These are phyloP conservation scores for Salvia splendens DNA, from an alignment of 257 asterid species.

Conservation along the genomic window DNA sequence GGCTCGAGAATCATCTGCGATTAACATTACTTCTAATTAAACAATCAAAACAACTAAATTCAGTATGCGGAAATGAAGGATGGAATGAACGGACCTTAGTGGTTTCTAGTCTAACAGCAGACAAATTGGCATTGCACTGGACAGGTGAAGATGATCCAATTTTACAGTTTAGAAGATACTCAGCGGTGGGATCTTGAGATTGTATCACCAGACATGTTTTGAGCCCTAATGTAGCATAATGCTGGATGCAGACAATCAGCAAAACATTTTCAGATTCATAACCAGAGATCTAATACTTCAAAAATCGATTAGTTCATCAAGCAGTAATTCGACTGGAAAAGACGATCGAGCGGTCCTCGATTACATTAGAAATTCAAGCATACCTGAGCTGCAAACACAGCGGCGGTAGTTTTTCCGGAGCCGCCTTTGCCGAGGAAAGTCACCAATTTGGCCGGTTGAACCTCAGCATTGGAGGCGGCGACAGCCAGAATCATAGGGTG, in stretches of 20 bases:
- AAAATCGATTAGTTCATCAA: not conserved
- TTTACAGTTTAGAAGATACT: conserved; percentile 72
- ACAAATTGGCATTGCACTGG: conserved; percentile 58
- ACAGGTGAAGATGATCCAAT: conserved; percentile 72
- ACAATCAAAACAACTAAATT: conserved; percentile 24
- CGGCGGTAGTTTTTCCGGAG: conserved; percentile 87
- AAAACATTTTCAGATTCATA: not conserved
- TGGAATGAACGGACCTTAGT: conserved; percentile 52
- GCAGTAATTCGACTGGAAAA: not conserved
- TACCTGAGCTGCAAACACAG: conserved; percentile 98
- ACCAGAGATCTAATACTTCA: not conserved
- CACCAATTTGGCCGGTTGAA: conserved; percentile 62
- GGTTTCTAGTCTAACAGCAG: conserved; percentile 84
- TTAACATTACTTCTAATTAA: conserved; percentile 26
- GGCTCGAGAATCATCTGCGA: conserved; percentile 94
- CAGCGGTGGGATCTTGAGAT: conserved; percentile 90
- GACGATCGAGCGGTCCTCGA: not conserved
- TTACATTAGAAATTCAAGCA: not conserved
- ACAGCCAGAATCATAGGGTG: conserved; percentile 38
- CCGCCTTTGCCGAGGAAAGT: conserved; percentile 97
- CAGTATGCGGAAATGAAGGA: conserved; percentile 8
- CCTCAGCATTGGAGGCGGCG: conserved; percentile 46
- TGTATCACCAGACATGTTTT: conserved; percentile 82
- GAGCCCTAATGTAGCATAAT: conserved; percentile 82
- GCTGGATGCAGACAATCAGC: conserved; percentile 48